Base-by-base conservation (phyloP, 768 basidiomycete species). In the Kwoniella newhampshirensis region DNA sequence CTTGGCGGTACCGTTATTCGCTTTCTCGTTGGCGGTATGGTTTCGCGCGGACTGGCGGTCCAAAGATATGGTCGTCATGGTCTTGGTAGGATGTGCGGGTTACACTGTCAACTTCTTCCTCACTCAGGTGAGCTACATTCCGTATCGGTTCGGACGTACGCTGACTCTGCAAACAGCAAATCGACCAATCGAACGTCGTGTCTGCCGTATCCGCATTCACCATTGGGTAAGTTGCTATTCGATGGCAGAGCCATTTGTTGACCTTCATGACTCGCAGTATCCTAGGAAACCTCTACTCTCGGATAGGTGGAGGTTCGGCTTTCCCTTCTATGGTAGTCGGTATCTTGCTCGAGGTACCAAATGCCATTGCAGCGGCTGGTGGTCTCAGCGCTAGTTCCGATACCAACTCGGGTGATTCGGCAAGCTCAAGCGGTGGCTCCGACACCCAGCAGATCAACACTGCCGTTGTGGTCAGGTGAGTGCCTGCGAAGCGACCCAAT, bases 321-420 rank as follows among this genome's bases (percentile, higher is more conserved):
- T 71, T 68, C 59, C 66, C 69, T 4, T 66, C 62, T 17, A 68
- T 71, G 69, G 69, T 69, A 1, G 67, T 67, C n/a, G 70, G 70
- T 40, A 68, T 71, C 13, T 53, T 71, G 2, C 49, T 71, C 8
- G 43, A 56, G 3, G 70, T 71, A 5, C 70, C 70, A 13, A 71
- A 71, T 40, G 62, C 64, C 2, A 68, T 71, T 23, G 70, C 70
- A 7, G 70, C 70, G 3, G 70, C 70, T 13, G 70, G 69, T 49
- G 57, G 68, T 44, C 39, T 58, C 27, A 42, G 26, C 11, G 36
- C 51, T 6, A 55, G 51, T 20, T 40, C 36, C 26, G 42, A 39
- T 9, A 50, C 35, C 13, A 51, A 59, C n/a, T 52, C 51, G 21
- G 47, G 23, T 13, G 48, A 55, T 40, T 40, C 43, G 18, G 49